Conservation (phyloP, 129 eudicot species). For the Apium graveolens region DNA sequence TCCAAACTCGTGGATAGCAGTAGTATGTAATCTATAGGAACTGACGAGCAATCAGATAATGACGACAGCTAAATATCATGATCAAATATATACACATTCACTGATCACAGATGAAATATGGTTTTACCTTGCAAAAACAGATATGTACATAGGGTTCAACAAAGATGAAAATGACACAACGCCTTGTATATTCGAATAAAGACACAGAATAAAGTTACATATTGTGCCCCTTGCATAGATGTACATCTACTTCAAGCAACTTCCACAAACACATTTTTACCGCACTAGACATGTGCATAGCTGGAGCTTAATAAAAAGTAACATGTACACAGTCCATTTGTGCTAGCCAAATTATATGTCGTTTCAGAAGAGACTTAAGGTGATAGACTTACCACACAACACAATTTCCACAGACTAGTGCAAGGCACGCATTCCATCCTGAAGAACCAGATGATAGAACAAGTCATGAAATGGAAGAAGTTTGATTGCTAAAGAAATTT, state of each 20-base stretch:
- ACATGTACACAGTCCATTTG: background rate
- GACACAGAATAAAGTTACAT: background rate
- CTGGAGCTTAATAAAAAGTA: background rate
- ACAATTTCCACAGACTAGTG: conserved; percentile 93
- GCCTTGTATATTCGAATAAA: background rate
- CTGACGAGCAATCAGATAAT: background rate
- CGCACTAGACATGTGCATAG: background rate
- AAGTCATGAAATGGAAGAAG: background rate
- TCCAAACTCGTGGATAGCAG: background rate
- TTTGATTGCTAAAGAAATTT: background rate
- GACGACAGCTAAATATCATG: background rate
- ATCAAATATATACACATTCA: background rate
- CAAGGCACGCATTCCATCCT: conserved; percentile 99
- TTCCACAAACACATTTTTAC: background rate
- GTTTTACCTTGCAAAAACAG: background rate
- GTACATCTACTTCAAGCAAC: background rate
- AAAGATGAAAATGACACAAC: background rate
- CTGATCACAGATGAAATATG: background rate
- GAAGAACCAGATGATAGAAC: conserved; percentile 11
- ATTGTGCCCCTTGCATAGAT: background rate
- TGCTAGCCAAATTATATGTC: background rate
- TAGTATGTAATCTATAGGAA: background rate
- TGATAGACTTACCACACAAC: conserved; percentile 81
- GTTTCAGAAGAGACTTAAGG: background rate
- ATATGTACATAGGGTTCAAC: background rate